Base-by-base conservation (phyloP, 768 basidiomycete genomes). In the Leccinellum rugosiceps region DNA sequence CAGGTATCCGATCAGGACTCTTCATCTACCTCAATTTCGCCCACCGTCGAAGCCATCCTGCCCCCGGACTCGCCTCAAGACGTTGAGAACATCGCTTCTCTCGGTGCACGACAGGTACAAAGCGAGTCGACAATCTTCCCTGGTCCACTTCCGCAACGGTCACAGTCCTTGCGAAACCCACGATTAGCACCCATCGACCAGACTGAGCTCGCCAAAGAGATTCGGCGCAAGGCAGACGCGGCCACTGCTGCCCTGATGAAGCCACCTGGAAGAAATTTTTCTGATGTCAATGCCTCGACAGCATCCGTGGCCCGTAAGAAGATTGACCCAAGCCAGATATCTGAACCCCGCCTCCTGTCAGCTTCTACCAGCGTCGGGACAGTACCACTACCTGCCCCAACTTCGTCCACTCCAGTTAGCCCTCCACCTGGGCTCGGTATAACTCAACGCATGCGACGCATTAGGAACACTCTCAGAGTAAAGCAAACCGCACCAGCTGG, bases 361-460 rank as follows among this genome's bases (percentile, higher is more conserved):
- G 80, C 85, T 3, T 82, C 88, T 2, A 83, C 84, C 4, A 85
- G 83, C 60, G 81, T 89, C 25, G 85, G 88, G 63, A 81, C 86
- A 3, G 77, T 88, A 52, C 85, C 88, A 43, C 74, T 86, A 44
- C 82, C 80, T 31, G 57, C 47, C 26, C 55, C 59, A 21, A 58
- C 56, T 6, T 75, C 80, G 11, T 76, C 82, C 23, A 61, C 64
- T 19, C 53, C 64, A 31, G 49, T 62, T 23, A 72, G 74, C 56
- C 72, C 76, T 13, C 69, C 76, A 43, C 68, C 80, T 28, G 80
- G 79, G 53, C 67, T 79, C 35, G 76, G 74, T 63, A 80, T 92
- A 57, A 85, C 87, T 46, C 83, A 84, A 41, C 83, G 89, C 23
- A 84, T 93, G 76, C 87, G 83, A 71, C 85, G 81, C 65, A 73